phyloP scores from a whole-genome alignment of 2,329 filamentous ascomycete species.

The Fusarium sp. region DNA sequence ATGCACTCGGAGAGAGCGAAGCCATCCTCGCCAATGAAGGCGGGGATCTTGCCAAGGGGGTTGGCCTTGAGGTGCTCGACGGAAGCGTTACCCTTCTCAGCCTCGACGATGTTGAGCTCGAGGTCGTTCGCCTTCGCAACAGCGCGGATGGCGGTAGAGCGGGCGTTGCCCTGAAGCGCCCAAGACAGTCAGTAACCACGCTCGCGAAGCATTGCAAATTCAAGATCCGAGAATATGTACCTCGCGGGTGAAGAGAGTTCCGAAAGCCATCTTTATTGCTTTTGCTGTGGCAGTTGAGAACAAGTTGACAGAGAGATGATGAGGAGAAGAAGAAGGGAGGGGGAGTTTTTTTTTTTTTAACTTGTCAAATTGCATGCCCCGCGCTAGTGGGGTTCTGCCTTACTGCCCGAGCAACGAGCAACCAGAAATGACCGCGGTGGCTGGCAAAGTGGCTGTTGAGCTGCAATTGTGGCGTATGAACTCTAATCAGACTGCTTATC shows the following conservation, averaged over 20 bases:
- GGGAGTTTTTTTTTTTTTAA: slow-evolving; percentile 51
- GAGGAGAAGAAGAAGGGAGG: slow-evolving; percentile 41
- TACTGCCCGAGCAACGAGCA: slow-evolving; percentile 43
- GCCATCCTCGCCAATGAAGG: slow-evolving; percentile 92
- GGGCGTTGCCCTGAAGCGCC: slow-evolving; percentile 79
- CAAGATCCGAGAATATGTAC: slow-evolving; percentile 61
- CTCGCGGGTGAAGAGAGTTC: slow-evolving; percentile 91
- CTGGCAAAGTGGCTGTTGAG: slow-evolving; percentile 20
- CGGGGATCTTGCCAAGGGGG: slow-evolving; percentile 89
- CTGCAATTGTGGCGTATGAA: slow-evolving; percentile 26
- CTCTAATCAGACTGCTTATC: slow-evolving; percentile 1
- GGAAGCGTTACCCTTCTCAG: slow-evolving; percentile 71
- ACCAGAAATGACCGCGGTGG: slow-evolving; percentile 19
- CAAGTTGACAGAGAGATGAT: slow-evolving; percentile 44
- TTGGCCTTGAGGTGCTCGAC: slow-evolving; percentile 86
- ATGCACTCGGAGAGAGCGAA: slow-evolving; percentile 90
- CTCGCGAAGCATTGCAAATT: slow-evolving; percentile 34
- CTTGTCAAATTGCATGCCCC: slow-evolving; percentile 50
- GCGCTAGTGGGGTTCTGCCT: slow-evolving; percentile 45
- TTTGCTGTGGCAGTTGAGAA: slow-evolving; percentile 45
- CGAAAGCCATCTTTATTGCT: slow-evolving; percentile 85
- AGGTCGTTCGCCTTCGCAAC: slow-evolving; percentile 98
- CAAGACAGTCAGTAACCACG: slow-evolving; percentile 50
- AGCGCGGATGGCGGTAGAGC: slow-evolving; percentile 87
- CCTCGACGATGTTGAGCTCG: slow-evolving; percentile 86